These are phyloP conservation scores for Pythium apleroticum DNA, from an alignment of 352 stramenopile genomes.

Conservation along the genomic window DNA sequence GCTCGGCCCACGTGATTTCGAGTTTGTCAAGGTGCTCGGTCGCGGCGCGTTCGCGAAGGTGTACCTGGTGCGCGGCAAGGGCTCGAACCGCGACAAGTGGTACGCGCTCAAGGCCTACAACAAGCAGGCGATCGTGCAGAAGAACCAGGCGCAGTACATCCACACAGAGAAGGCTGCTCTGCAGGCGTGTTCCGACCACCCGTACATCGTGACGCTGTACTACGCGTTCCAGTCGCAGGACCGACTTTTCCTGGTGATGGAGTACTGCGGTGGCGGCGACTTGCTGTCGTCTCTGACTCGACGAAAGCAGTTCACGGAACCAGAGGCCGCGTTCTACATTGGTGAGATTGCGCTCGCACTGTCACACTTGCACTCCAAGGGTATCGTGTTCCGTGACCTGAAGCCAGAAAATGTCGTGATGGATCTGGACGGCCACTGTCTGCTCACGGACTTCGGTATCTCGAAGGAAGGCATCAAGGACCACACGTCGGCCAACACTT, in stretches of 20 bases:
- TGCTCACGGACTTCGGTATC: conserved; percentile 86
- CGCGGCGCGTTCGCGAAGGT: conserved; percentile 85
- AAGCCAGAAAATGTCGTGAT: conserved; percentile 89
- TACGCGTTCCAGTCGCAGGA: conserved; percentile 86
- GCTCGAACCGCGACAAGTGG: conserved; percentile 85
- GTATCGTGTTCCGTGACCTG: conserved; percentile 86
- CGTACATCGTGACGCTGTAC: conserved; percentile 86
- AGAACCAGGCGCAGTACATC: conserved; percentile 89
- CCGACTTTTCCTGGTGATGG: conserved; percentile 83
- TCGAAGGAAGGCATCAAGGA: conserved; percentile 88
- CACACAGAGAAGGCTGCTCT: conserved; percentile 82
- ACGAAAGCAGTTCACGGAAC: conserved; percentile 79
- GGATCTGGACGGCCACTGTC: conserved; percentile 78
- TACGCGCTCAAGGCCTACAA: conserved; percentile 89
- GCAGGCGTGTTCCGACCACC: conserved; percentile 82
- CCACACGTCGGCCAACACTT: conserved; percentile 83
- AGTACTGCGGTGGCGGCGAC: conserved; percentile 82
- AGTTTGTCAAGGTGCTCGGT: conserved; percentile 85
- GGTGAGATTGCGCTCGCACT: conserved; percentile 78
- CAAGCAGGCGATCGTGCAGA: conserved; percentile 87
- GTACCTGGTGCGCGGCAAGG: conserved; percentile 81
- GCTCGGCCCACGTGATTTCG: conserved; percentile 80
- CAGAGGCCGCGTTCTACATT: conserved; percentile 84
- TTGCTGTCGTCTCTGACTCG: conserved; percentile 74
- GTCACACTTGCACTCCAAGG: conserved; percentile 84